Evolutionary conservation across 192 early-diverging fungal species (phyloP).

Genomic region (Rhizophagus clarus): DNA sequence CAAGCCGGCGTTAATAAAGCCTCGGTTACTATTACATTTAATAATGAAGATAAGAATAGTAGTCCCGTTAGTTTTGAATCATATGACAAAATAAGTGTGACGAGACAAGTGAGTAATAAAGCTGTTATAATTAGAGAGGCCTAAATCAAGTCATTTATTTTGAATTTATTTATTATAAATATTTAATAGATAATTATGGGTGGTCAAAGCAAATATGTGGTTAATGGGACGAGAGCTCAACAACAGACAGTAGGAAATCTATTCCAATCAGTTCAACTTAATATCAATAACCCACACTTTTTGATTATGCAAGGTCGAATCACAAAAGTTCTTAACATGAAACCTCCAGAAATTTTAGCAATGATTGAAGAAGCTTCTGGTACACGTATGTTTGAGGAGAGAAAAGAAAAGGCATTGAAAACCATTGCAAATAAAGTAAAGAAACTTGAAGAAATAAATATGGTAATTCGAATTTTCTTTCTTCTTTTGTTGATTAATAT

Average conservation of each 20-base stretch:
- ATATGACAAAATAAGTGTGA: slow-evolving; percentile 86
- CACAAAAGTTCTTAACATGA: slow-evolving; percentile 99
- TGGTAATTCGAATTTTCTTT: slow-evolving; percentile 36
- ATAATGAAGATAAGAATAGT: slow-evolving; percentile 82
- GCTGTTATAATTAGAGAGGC: too few relatives aligned
- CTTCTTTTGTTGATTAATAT: neutral
- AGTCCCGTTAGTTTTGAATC: slow-evolving; percentile 90
- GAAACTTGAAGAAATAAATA: slow-evolving; percentile 90
- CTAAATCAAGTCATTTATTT: too few relatives aligned
- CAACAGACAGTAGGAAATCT: slow-evolving; percentile 89
- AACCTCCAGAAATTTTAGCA: slow-evolving; percentile 89
- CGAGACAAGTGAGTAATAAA: slow-evolving; percentile 78
- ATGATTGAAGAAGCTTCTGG: slow-evolving; percentile 99
- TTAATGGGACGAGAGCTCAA: slow-evolving; percentile 91
- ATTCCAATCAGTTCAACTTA: slow-evolving; percentile 97
- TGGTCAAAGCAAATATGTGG: slow-evolving; percentile 94
- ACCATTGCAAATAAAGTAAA: slow-evolving; percentile 96
- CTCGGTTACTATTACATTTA: slow-evolving; percentile 95
- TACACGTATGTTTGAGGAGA: slow-evolving; percentile 98
- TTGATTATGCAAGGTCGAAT: slow-evolving; percentile 99
- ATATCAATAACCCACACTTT: slow-evolving; percentile 99
- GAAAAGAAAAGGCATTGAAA: slow-evolving; percentile 92
- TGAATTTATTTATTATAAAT: neutral
- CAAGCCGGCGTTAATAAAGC: slow-evolving; percentile 98
- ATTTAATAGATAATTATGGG: slow-evolving; percentile 69